Percentiles rank a stretch among this genome's conserved stretches.
These are phyloP conservation scores for Tetragonia tetragonoides DNA, from an alignment of 148 eudicot genomes.

Conservation along the genomic window DNA sequence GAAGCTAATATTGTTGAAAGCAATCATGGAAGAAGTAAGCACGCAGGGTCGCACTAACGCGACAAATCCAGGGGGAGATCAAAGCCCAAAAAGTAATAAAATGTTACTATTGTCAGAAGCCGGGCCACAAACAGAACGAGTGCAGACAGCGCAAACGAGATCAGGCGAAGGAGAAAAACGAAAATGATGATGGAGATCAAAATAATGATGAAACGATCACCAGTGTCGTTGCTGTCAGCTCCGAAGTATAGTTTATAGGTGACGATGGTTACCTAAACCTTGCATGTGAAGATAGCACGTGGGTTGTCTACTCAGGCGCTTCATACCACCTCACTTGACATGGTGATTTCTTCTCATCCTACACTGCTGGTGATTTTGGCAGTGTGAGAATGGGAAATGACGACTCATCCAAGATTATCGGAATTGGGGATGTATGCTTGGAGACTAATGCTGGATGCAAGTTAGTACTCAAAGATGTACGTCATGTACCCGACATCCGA, in stretches of 20 bases:
- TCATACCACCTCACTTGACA: neutral
- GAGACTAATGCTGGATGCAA: neutral
- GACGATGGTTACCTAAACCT: neutral
- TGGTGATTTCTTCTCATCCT: neutral
- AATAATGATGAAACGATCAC: neutral
- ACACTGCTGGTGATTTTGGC: too few relatives aligned
- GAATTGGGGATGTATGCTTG: neutral
- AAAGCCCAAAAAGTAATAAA: too few relatives aligned
- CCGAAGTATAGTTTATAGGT: neutral
- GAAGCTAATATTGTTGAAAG: too few relatives aligned
- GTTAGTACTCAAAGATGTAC: neutral
- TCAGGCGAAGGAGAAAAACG: too few relatives aligned
- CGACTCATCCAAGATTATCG: too few relatives aligned
- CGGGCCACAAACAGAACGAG: too few relatives aligned
- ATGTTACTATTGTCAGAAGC: too few relatives aligned
- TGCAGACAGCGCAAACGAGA: too few relatives aligned
- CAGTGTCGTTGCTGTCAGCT: neutral
- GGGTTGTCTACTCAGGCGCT: neutral
- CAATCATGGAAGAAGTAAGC: too few relatives aligned
- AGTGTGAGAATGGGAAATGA: neutral
- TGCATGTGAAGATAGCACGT: neutral
- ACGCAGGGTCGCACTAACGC: too few relatives aligned
- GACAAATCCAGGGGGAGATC: too few relatives aligned
- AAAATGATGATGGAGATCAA: neutral
- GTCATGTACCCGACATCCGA: neutral